Base-by-base conservation (phyloP, 768 basidiomycete species). In the Brasilioporus rufonigricans region DNA sequence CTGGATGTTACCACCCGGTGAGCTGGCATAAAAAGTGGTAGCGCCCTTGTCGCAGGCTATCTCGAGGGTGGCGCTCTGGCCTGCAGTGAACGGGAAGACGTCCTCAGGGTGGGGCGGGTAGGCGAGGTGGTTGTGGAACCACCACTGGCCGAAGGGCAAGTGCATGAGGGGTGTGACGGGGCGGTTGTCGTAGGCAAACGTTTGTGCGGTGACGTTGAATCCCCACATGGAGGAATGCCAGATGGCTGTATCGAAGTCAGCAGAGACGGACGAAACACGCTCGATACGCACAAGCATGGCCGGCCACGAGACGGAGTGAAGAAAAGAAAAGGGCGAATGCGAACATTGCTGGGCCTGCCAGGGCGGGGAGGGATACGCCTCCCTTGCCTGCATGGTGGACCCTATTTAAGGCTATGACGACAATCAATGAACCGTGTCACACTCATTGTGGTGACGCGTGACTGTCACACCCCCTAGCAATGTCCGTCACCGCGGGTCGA, bases 71-170 rank as follows among this genome's bases (percentile, higher is more conserved):
- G 75, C 81, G 10, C 69, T 71, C 55, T 80, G 61, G 31, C 86
- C 86, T 0, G 80, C 86, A 0, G 82, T 81, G 29, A 88, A 78
- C 36, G 80, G 73, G 60, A 86, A 83, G 61, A 83, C 65, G 66
- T 85, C 82, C 2, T 75, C 74, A 0, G 70, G 60, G 63, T 83
- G 76, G 2, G 87, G 86, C 0, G 86, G 86, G 53, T 77, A 67
- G 53, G 67, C 71, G 44, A 86, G 78, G 64, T 86, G 84, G 48
- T 72, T 72, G 61, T 87, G 84, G 68, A 86, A 85, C 86, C 85
- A 82, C 76, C 78, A 77, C 7, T 78, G 67, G 57, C 62, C 66
- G 71, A 70, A 81, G 50, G 62, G 73, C 66, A 50, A 71, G 73
- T 54, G 63, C 47, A 53, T 39, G 26, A 78, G 71, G 3, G 79